Evolutionary conservation across 805 yeast species (phyloP).

Genomic region (Schizosaccharomyces lindneri): DNA sequence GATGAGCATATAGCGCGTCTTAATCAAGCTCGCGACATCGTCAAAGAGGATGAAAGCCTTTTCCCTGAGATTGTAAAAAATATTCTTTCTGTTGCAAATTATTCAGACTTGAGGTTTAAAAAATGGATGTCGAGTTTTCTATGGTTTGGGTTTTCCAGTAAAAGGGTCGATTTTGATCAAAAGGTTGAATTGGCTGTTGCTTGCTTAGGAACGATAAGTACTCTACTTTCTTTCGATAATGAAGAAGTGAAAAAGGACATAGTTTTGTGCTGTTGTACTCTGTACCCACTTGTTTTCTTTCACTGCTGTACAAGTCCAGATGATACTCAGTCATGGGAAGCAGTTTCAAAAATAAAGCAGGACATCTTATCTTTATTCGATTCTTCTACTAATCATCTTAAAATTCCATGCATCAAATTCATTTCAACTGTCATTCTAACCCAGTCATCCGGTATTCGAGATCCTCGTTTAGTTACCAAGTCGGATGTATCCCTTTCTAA

Average conservation of each 20-base stretch:
- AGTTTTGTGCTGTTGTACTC: conserved; percentile 18
- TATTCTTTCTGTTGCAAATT: conserved; percentile 15
- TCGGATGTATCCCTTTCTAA: conserved; percentile 24
- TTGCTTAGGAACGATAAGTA: conserved; percentile 11
- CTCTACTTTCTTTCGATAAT: conserved; percentile 11
- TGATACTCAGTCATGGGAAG: conserved; percentile 26
- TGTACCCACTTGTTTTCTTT: conserved; percentile 25
- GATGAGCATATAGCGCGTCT: conserved; percentile 15
- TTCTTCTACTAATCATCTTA: conserved; percentile 22
- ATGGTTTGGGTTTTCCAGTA: conserved; percentile 15
- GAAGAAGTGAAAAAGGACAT: conserved; percentile 15
- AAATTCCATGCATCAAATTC: conserved; percentile 49
- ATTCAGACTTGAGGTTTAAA: conserved; percentile 13
- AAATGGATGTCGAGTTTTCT: conserved; percentile 17
- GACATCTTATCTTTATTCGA: conserved; percentile 38
- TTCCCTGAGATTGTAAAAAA: conserved; percentile 16
- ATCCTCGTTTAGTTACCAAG: conserved; percentile 12
- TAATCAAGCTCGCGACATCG: conserved; percentile 16
- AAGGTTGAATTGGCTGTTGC: conserved; percentile 11
- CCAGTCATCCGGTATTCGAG: conserved; percentile 22
- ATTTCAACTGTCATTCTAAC: conserved; percentile 32
- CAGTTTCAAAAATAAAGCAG: conserved; percentile 29
- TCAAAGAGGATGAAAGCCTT: conserved; percentile 14
- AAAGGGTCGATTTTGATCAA: conserved; percentile 8
- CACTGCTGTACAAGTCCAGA: conserved; percentile 12